phyloP scores from a whole-genome alignment of 768 basidiomycete species.

The Mycena haematopus region DNA sequence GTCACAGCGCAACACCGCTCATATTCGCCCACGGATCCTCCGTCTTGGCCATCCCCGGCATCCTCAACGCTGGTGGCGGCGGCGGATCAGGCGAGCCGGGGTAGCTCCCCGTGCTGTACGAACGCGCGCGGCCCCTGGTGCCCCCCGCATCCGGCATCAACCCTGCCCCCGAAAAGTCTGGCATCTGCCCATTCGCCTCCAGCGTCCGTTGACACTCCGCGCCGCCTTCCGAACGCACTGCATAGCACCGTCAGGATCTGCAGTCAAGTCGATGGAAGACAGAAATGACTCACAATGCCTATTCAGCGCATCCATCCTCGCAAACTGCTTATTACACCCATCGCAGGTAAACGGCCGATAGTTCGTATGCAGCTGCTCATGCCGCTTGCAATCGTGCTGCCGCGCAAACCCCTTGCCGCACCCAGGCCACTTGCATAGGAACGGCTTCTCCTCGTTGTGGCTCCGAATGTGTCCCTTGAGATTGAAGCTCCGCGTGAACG shows the following conservation, averaged over 20 bases:
- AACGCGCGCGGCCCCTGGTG: slow-evolving; percentile 11
- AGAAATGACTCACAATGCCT: slow-evolving; percentile 75
- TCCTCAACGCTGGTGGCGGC: slow-evolving; percentile 1
- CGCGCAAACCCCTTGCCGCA: slow-evolving; percentile 93
- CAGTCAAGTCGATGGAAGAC: not conserved
- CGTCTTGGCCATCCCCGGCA: slow-evolving; percentile 15
- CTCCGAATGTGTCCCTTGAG: slow-evolving; percentile 95
- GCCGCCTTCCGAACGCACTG: slow-evolving; percentile 84
- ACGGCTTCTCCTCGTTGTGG: slow-evolving; percentile 81
- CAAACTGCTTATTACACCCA: slow-evolving; percentile 93
- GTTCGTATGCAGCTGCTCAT: slow-evolving; percentile 94
- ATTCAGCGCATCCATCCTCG: slow-evolving; percentile 93
- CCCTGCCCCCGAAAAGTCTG: slow-evolving; percentile 20
- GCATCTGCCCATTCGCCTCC: slow-evolving; percentile 35
- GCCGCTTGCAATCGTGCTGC: slow-evolving; percentile 96
- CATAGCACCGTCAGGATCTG: not conserved
- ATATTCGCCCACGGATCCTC: slow-evolving; percentile 32
- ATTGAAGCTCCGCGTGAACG: slow-evolving; percentile 94
- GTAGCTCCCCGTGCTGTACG: slow-evolving; percentile 26
- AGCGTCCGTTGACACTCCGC: slow-evolving; percentile 67
- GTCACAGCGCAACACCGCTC: slow-evolving; percentile 23
- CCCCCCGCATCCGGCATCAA: slow-evolving; percentile 11
- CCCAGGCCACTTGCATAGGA: slow-evolving; percentile 93
- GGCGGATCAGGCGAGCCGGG: slow-evolving; percentile 14
- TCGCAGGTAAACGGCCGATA: slow-evolving; percentile 92